Conservation (phyloP, 2,329 filamentous ascomycete genomes). For the Dichotomopilus funicola region DNA sequence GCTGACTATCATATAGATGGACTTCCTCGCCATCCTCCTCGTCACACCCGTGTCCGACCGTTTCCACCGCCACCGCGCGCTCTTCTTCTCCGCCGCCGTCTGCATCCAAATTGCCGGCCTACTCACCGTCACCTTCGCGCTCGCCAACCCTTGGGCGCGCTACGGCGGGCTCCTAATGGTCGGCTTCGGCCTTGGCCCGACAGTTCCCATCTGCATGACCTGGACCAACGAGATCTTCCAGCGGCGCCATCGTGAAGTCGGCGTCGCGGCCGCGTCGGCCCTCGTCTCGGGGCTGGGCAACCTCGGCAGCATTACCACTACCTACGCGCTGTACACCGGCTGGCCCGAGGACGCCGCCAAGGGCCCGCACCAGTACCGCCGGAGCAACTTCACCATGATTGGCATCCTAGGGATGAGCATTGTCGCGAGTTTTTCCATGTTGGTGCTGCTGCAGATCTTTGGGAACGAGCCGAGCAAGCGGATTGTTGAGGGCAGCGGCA, state of each 20-base stretch:
- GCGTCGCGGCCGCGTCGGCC: slow-evolving; percentile 78
- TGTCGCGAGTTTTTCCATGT: slow-evolving; percentile 62
- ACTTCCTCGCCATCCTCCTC: slow-evolving; percentile 78
- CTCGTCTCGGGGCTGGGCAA: slow-evolving; percentile 85
- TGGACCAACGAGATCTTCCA: slow-evolving; percentile 92
- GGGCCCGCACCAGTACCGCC: slow-evolving; percentile 66
- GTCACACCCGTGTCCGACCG: slow-evolving; percentile 81
- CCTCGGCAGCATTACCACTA: slow-evolving; percentile 77
- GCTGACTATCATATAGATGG: slow-evolving; percentile 53
- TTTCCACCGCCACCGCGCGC: slow-evolving; percentile 70
- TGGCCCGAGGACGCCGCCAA: slow-evolving; percentile 70
- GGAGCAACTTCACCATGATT: slow-evolving; percentile 83
- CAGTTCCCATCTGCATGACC: slow-evolving; percentile 88
- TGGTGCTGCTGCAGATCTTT: slow-evolving; percentile 53
- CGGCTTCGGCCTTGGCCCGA: slow-evolving; percentile 83
- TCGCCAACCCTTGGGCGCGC: slow-evolving; percentile 66
- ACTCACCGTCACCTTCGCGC: slow-evolving; percentile 69
- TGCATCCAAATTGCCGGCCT: slow-evolving; percentile 77
- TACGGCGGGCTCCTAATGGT: slow-evolving; percentile 87
- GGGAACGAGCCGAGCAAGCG: slow-evolving; percentile 48
- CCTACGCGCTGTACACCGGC: slow-evolving; percentile 81
- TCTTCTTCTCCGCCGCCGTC: slow-evolving; percentile 73
- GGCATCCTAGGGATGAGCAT: slow-evolving; percentile 78
- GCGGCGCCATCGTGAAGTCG: slow-evolving; percentile 80
- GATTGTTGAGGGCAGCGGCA: slow-evolving; percentile 28